Evolutionary conservation across 345 rosid genomes (phyloP).

Genomic region (Citrus sp.): DNA sequence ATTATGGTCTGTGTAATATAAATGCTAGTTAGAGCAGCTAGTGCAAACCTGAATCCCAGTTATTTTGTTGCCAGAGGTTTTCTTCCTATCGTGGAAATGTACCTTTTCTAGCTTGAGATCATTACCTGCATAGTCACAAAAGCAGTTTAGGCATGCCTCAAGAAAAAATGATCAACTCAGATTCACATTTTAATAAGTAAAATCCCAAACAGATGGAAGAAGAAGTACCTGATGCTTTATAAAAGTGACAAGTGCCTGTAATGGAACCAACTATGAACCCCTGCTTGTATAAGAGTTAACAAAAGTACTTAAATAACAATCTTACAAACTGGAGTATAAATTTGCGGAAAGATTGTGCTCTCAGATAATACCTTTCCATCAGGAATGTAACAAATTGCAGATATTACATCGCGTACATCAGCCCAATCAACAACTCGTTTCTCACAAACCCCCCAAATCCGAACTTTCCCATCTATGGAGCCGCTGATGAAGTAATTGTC

Average conservation of each 20-base stretch:
- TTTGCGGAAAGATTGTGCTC: background rate
- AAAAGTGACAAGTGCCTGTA: constrained; percentile 70
- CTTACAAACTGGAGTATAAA: background rate
- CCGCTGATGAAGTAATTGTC: constrained; percentile 79
- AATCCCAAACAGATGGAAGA: background rate
- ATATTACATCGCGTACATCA: constrained; percentile 59
- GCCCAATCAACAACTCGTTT: constrained; percentile 78
- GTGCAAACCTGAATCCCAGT: constrained; percentile 67
- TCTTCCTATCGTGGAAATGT: constrained; percentile 47
- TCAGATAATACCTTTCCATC: constrained; percentile 60
- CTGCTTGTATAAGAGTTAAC: constrained; percentile 32
- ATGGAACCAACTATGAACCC: constrained; percentile 70
- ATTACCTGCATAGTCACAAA: constrained; percentile 27
- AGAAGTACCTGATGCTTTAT: constrained; percentile 47
- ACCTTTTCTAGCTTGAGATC: constrained; percentile 49
- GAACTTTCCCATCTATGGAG: constrained; percentile 89
- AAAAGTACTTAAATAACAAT: background rate
- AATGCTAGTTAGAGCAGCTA: background rate
- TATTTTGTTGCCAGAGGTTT: constrained; percentile 45
- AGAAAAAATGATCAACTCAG: background rate
- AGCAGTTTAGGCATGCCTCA: background rate
- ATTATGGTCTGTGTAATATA: background rate
- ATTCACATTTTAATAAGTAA: background rate
- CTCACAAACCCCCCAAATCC: constrained; percentile 79
- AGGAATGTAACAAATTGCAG: constrained; percentile 69